These are phyloP conservation scores for Neofusicoccum sp. DNA, from an alignment of 2,329 filamentous ascomycete genomes.

Conservation along the genomic window DNA sequence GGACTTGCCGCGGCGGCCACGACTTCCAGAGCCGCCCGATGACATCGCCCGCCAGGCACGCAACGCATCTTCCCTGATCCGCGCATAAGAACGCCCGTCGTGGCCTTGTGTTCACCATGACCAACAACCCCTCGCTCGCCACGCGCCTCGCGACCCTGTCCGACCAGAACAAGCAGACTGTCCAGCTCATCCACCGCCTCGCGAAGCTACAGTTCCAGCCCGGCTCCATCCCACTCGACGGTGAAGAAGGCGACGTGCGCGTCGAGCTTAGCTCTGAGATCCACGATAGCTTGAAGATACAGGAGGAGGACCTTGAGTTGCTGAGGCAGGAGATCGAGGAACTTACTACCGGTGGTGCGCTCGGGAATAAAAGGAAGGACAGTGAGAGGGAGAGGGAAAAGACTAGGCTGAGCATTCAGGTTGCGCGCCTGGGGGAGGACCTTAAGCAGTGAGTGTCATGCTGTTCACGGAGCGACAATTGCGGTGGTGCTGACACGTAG, in stretches of 20 bases:
- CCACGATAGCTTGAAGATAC: slow-evolving; percentile 72
- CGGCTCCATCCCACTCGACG: slow-evolving; percentile 62
- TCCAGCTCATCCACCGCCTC: slow-evolving; percentile 59
- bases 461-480: slow-evolving; percentile 43
- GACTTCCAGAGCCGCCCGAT: slow-evolving; percentile 2
- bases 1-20: slow-evolving; percentile 18
- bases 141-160: slow-evolving; percentile 56
- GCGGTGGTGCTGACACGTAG: slow-evolving; percentile 6
- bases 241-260: slow-evolving; percentile 66
- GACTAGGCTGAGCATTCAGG: slow-evolving; percentile 66
- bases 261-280: slow-evolving; percentile 81
- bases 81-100: neutral
- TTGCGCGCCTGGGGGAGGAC: slow-evolving; percentile 69
- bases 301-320: slow-evolving; percentile 82
- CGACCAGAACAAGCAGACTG: slow-evolving; percentile 55
- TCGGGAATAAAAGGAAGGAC: slow-evolving; percentile 45
- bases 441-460: slow-evolving; percentile 64
- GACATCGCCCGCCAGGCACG: slow-evolving; percentile 16
- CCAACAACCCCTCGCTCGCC: slow-evolving; percentile 45
- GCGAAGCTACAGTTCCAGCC: slow-evolving; percentile 62
- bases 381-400: slow-evolving; percentile 64
- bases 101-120: slow-evolving; percentile 31
- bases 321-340: slow-evolving; percentile 78
- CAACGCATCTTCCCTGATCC: slow-evolving; percentile 9
- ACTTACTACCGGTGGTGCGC: slow-evolving; percentile 50